These are phyloP conservation scores for Picea abies DNA, from an alignment of 83 land plant species.

Conservation along the genomic window DNA sequence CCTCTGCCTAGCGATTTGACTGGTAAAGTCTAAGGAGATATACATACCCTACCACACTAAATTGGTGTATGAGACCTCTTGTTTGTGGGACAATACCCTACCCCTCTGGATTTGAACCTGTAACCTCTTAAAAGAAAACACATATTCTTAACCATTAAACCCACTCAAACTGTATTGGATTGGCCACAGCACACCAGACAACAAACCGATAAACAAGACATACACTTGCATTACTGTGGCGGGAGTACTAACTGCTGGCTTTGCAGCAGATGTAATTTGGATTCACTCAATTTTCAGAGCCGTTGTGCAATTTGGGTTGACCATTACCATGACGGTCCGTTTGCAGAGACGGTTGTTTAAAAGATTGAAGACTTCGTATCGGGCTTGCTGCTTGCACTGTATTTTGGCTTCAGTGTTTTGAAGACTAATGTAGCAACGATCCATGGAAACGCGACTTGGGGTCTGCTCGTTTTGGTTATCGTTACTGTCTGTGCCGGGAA, in stretches of 20 bases:
- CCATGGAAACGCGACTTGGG: constrained; percentile 24
- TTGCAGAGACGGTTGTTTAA: constrained; percentile 47
- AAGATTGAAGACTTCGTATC: constrained; percentile 59
- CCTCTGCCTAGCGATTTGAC: too few species aligned
- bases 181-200: constrained; percentile 31
- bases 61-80: too few species aligned
- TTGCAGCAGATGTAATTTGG: constrained; percentile 75
- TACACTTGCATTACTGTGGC: constrained; percentile 59
- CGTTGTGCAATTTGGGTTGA: too few species aligned
- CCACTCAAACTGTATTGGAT: constrained; percentile 7
- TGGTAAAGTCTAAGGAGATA: too few species aligned
- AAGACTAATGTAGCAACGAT: constrained; percentile 48
- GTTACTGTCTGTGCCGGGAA: constrained; percentile 19
- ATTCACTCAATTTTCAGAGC: constrained; percentile 86
- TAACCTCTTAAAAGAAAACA: too few species aligned
- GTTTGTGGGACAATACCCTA: too few species aligned
- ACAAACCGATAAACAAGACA: constrained; percentile 60
- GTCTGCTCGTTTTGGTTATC: constrained; percentile 41
- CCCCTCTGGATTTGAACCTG: too few species aligned
- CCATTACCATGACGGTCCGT: background rate
- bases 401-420: constrained; percentile 56
- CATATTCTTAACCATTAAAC: too few species aligned
- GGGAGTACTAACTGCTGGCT: constrained; percentile 62
- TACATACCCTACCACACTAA: too few species aligned
- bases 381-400: constrained; percentile 45